These are phyloP conservation scores for Jaapia argillacea DNA, from an alignment of 768 basidiomycete genomes.

Conservation along the genomic window DNA sequence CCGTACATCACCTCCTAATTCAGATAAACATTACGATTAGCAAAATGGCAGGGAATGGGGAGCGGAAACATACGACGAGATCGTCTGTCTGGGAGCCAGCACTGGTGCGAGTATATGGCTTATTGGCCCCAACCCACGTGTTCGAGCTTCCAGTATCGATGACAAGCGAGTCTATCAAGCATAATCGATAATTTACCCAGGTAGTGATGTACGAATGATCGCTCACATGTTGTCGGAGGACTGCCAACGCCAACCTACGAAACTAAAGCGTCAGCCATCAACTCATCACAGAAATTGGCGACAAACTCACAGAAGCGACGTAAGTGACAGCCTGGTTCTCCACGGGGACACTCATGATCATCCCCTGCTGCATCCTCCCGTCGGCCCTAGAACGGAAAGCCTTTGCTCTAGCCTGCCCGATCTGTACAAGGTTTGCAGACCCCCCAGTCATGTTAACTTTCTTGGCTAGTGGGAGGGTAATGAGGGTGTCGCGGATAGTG, in stretches of 20 bases:
- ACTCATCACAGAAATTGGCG: neutral
- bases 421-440: constrained; percentile 8
- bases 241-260: constrained; percentile 2
- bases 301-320: neutral
- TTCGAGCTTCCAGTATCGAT: constrained; percentile 7
- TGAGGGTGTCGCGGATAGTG: neutral
- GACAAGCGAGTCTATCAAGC: too few relatives aligned
- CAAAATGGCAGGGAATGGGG: too few relatives aligned
- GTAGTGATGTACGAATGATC: too few relatives aligned
- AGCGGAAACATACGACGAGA: too few relatives aligned
- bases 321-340: neutral
- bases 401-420: constrained; percentile 12
- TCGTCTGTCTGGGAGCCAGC: constrained; percentile 7
- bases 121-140: neutral
- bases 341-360: neutral
- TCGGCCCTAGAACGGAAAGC: constrained; percentile 2
- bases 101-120: constrained; percentile 2
- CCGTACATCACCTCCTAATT: constrained; percentile 14
- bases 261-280: neutral
- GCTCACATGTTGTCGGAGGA: neutral
- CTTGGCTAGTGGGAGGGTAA: constrained; percentile 9
- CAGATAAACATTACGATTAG: too few relatives aligned
- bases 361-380: constrained; percentile 1
- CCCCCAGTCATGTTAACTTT: constrained; percentile 10
- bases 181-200: too few relatives aligned